phyloP scores from a whole-genome alignment of 2,329 filamentous ascomycete species.

The Exophiala oligosperma region DNA sequence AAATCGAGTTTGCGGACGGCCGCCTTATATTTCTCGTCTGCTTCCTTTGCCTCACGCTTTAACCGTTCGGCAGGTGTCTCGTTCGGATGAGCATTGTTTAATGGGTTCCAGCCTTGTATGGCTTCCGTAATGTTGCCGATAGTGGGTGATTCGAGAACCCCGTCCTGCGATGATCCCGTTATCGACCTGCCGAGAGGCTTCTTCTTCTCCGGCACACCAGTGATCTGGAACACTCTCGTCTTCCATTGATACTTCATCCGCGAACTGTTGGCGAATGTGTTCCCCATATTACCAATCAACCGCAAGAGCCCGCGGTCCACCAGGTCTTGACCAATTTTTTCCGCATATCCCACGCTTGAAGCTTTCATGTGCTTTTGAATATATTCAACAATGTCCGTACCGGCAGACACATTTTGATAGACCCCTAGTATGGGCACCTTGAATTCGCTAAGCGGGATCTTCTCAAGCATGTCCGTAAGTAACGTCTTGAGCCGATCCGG shows the following conservation, averaged over 20 bases:
- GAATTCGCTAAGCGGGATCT: slow-evolving; percentile 81
- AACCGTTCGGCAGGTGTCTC: slow-evolving; percentile 86
- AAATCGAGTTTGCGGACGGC: slow-evolving; percentile 84
- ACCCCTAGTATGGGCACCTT: slow-evolving; percentile 95
- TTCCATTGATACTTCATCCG: slow-evolving; percentile 98
- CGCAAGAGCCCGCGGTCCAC: slow-evolving; percentile 82
- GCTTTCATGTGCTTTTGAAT: slow-evolving; percentile 84
- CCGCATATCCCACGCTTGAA: slow-evolving; percentile 83
- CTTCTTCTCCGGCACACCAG: slow-evolving; percentile 88
- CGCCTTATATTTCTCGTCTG: slow-evolving; percentile 91
- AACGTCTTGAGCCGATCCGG: slow-evolving; percentile 91
- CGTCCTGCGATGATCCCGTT: slow-evolving; percentile 61
- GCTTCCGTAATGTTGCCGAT: slow-evolving; percentile 86
- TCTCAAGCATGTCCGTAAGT: slow-evolving; percentile 79
- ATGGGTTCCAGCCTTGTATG: slow-evolving; percentile 85
- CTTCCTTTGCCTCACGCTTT: slow-evolving; percentile 82
- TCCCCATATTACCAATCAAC: slow-evolving; percentile 91
- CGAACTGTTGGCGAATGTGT: slow-evolving; percentile 94
- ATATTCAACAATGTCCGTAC: slow-evolving; percentile 93
- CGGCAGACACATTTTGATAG: slow-evolving; percentile 88
- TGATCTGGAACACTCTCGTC: slow-evolving; percentile 82
- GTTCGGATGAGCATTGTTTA: slow-evolving; percentile 88
- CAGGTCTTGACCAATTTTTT: slow-evolving; percentile 92
- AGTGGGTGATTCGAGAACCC: slow-evolving; percentile 71
- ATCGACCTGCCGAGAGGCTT: slow-evolving; percentile 69